Percentiles rank a stretch among this genome's conserved stretches.
phyloP scores from a whole-genome alignment of 2,329 filamentous ascomycete genomes.

The Pseudohalonectria lignicola region DNA sequence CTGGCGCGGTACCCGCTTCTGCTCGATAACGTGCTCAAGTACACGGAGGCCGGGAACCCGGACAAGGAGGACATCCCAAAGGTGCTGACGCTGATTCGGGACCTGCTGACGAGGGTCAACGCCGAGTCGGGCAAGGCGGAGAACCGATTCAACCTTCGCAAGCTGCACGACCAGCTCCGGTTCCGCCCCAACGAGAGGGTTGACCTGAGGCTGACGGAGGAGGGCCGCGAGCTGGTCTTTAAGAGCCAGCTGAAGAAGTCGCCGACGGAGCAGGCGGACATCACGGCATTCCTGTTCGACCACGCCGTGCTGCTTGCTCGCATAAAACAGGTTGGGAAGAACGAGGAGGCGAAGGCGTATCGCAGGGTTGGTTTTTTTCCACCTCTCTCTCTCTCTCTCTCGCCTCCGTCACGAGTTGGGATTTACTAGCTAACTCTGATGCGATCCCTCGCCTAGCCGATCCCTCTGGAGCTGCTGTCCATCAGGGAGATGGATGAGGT shows the following conservation, averaged over 20 bases:
- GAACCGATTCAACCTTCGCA: constrained; percentile 91
- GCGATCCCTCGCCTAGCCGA: constrained; percentile 44
- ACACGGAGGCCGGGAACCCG: constrained; percentile 77
- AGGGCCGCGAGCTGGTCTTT: constrained; percentile 84
- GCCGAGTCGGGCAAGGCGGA: constrained; percentile 93
- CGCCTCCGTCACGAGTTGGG: background rate
- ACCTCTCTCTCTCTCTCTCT: background rate
- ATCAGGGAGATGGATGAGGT: constrained; percentile 98
- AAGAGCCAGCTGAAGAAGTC: constrained; percentile 92
- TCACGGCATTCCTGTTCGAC: constrained; percentile 92
- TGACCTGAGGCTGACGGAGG: constrained; percentile 88
- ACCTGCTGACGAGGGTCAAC: constrained; percentile 81
- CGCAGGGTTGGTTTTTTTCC: constrained; percentile 42
- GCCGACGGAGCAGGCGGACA: constrained; percentile 76
- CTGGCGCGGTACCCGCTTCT: constrained; percentile 88
- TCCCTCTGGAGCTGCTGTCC: constrained; percentile 82
- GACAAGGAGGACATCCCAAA: constrained; percentile 90
- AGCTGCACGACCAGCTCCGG: constrained; percentile 82
- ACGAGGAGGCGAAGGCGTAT: constrained; percentile 91
- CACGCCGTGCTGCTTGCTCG: constrained; percentile 88
- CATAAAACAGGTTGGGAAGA: constrained; percentile 84
- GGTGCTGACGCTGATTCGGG: constrained; percentile 76
- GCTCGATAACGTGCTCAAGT: constrained; percentile 83
- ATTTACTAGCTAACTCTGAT: background rate
- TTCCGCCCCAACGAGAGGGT: constrained; percentile 86